Base-by-base conservation (phyloP, 192 early-diverging fungal genomes). In the Piromyces finnis region DNA sequence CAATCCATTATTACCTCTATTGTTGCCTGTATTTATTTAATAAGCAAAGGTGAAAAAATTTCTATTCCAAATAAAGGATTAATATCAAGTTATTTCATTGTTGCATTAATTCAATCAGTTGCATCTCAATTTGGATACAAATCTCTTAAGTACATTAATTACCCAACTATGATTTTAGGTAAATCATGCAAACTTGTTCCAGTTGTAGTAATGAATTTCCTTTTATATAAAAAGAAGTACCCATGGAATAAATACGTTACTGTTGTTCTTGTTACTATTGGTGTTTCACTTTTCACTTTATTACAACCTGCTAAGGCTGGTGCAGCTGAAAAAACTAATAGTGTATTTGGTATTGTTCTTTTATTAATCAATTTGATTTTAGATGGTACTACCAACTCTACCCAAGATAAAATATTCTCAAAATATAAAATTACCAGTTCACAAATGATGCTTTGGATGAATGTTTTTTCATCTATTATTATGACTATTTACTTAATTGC, bases 371-470 rank as follows among this genome's bases (percentile, higher is more conserved):
- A 96, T 86, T 88, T 98, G 77, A 84, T 91, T 7, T 88, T 99
- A 78, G 97, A 99, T 87, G 97, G 97, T 29, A 87, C 93, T n/a
- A 95, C 93, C 37, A 97, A 97, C 88, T 93, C 96, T 41, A 95
- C 94, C 0, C 97, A 99, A 88, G 97, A 99, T 85, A 92, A 95
- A 81, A 91, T 98, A 36, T 96, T 97, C 85, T 89, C 91, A 35
- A 91, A 89, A 77, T 93, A 91, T 87, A 89, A 90, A 78, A 91
- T 95, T 29, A 88, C 91, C 0, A 95, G 96, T 29, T 92, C 94
- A 83, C 93, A 94, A 78, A 97, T 99, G 96, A 99, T 99, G 97
- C 91, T 95, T 80, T 93, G 88, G 83, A 96, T 99, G 96, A 99
- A 98, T 84, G 81, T 92, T 28, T 90, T 93, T 85, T 91, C 93